Conservation (phyloP, 202 grass and related monocot genomes). For the Elaeis oleifera region DNA sequence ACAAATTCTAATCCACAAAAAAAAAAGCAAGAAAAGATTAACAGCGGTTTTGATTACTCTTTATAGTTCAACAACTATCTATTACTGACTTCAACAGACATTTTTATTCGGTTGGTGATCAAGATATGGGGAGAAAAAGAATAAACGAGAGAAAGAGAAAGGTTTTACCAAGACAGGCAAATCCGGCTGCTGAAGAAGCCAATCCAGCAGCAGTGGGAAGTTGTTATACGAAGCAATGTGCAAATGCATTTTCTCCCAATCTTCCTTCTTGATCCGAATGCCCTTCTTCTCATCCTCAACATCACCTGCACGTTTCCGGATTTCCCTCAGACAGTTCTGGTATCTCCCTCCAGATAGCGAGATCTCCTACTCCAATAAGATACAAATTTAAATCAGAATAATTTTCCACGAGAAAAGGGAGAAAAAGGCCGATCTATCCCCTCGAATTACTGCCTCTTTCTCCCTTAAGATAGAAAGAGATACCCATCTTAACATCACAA, state of each 20-base stretch:
- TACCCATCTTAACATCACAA: no score
- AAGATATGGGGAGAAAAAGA: no score
- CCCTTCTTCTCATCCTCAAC: constrained; percentile 59
- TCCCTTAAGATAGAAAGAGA: no score
- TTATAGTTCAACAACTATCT: no score
- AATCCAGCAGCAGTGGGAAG: constrained; percentile 85
- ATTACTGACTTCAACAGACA: no score
- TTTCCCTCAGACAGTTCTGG: constrained; percentile 86
- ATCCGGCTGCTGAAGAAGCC: constrained; percentile 89
- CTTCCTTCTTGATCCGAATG: constrained; percentile 66
- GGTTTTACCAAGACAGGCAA: constrained; percentile 78
- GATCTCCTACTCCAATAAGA: constrained; percentile 63
- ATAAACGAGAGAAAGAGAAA: not conserved
- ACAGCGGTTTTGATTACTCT: no score
- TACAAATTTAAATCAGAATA: not conserved
- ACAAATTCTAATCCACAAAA: no score
- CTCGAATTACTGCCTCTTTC: no score
- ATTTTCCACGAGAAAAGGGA: not conserved
- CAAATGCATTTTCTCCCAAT: constrained; percentile 72
- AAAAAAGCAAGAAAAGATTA: no score
- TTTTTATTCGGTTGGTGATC: no score
- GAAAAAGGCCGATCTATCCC: not conserved
- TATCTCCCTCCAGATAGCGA: constrained; percentile 52
- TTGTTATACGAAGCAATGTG: constrained; percentile 91
- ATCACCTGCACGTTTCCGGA: constrained; percentile 53